Conservation (phyloP, 768 basidiomycete species). For the Agrocybe praecox region DNA sequence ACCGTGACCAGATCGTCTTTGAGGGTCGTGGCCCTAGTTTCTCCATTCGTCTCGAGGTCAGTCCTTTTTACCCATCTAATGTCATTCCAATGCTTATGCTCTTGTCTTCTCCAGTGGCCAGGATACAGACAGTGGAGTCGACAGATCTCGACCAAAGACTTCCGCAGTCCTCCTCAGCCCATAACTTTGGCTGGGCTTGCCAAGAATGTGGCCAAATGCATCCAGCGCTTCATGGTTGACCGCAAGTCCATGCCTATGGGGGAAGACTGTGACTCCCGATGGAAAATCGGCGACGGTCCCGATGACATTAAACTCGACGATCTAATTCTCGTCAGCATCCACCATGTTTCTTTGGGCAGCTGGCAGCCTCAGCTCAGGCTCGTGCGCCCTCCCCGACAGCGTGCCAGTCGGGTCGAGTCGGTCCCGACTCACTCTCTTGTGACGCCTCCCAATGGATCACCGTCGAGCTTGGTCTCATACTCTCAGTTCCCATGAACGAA, state of each 20-base stretch:
- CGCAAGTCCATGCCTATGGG: slow-evolving; percentile 43
- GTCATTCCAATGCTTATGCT: slow-evolving; percentile 8
- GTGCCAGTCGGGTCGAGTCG: slow-evolving; percentile 1
- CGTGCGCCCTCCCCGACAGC: slow-evolving; percentile 32
- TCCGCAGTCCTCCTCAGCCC: slow-evolving; percentile 74
- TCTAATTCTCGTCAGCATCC: slow-evolving; percentile 74
- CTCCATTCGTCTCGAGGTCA: slow-evolving; percentile 75
- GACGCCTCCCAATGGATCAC: slow-evolving; percentile 6
- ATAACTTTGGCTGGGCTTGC: slow-evolving; percentile 78
- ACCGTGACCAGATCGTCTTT: slow-evolving; percentile 70
- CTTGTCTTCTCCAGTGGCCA: slow-evolving; percentile 61
- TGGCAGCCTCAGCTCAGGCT: slow-evolving; percentile 83
- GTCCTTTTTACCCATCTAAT: slow-evolving; percentile 14
- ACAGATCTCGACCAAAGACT: slow-evolving; percentile 84
- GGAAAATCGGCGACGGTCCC: slow-evolving; percentile 62
- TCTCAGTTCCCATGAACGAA: neutral
- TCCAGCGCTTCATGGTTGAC: slow-evolving; percentile 62
- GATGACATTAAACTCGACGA: slow-evolving; percentile 63
- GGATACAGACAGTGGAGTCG: slow-evolving; percentile 78
- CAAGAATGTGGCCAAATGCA: slow-evolving; percentile 78
- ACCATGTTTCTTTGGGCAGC: slow-evolving; percentile 81
- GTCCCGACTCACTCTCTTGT: slow-evolving; percentile 8
- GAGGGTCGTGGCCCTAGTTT: slow-evolving; percentile 76
- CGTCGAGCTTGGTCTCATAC: neutral
- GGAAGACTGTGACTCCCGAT: slow-evolving; percentile 60